Base-by-base conservation (phyloP, 441 rosid species). In the Gossypium davidsonii region DNA sequence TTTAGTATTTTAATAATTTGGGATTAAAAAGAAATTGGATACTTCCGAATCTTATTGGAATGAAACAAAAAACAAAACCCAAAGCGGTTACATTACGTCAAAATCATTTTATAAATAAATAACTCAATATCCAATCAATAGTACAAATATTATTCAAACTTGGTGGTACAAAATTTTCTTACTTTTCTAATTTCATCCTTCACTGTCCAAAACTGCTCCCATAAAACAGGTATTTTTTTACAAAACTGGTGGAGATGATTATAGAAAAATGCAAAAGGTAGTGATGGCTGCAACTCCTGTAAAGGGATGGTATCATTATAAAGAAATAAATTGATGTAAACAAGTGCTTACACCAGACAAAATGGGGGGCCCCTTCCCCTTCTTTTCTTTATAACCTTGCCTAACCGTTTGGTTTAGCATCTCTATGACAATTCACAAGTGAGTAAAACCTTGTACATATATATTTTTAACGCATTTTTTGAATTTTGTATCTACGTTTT, bases 261-360 rank as follows among this genome's bases (percentile, higher is more conserved):
- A n/a, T 15, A 15, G 67, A 3, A 4, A 63, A 55, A 57, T 5
- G 56, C 48, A 70, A 31, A 23, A 39, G 57, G 23, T 14, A 25
- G 58, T 18, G 25, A 76, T 51, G n/a, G 64, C 3, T 49, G 58
- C 71, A 49, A 67, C 51, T 49, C 70, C 25, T 42, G 70, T n/a
- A 15, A 62, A 37, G 25, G 4, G 28, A 39, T 17, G 53, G 56
- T 20, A 53, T 28, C 44, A 8, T 39, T 8, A 57, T 76, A 78
- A 80, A 80, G 77, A 25, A 74, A 60, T 57, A 68, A 69, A 74
- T 61, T 58, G 73, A 62, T 14, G 59, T 42, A 4, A 49, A 20
- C 23, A 14, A 34, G 63, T 48, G 71, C 71, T 37, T 14, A 48
- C 68, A 18, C 3, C 26, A 64, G 17, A 39, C 3, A 8, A 48